Evolutionary conservation across 345 rosid genomes (phyloP).

Genomic region (Mercurialis annua): DNA sequence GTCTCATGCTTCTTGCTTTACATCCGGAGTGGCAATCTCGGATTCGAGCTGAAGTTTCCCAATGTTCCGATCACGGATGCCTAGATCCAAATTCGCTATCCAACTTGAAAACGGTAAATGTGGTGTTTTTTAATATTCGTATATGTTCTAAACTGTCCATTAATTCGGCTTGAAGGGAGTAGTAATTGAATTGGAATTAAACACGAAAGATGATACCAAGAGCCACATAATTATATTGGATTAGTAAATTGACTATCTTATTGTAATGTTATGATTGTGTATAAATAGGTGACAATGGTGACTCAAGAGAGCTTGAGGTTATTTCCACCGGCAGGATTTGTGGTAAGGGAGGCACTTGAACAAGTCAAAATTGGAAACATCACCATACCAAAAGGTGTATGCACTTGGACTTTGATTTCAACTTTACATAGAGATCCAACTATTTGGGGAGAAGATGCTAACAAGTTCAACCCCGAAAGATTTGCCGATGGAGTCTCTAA

Average conservation of each 20-base stretch:
- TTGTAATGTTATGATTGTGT: no score
- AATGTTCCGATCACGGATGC: slow-evolving; percentile 33
- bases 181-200: no score
- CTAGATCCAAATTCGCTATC: slow-evolving; percentile 44
- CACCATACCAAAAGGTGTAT: slow-evolving; percentile 18
- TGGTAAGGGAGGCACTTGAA: slow-evolving; percentile 21
- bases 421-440: slow-evolving; percentile 21
- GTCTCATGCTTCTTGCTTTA: slow-evolving; percentile 74
- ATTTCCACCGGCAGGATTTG: slow-evolving; percentile 23
- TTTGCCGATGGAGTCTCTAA: slow-evolving; percentile 27
- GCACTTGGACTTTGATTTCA: slow-evolving; percentile 23
- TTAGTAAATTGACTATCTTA: no score
- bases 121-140: no score
- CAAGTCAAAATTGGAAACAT: slow-evolving; percentile 16
- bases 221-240: no score
- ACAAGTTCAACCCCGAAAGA: slow-evolving; percentile 28
- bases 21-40: slow-evolving; percentile 73
- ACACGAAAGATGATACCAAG: no score
- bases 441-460: slow-evolving; percentile 30
- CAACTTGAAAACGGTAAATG: slow-evolving; percentile 41
- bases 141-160: no score
- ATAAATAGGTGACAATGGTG: slow-evolving; percentile 20
- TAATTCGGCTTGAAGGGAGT: no score
- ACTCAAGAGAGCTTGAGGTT: slow-evolving; percentile 18
- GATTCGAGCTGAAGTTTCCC: slow-evolving; percentile 49